These are phyloP conservation scores for Stereocaulon alpinum DNA, from an alignment of 495 filamentous ascomycete genomes.

Conservation along the genomic window DNA sequence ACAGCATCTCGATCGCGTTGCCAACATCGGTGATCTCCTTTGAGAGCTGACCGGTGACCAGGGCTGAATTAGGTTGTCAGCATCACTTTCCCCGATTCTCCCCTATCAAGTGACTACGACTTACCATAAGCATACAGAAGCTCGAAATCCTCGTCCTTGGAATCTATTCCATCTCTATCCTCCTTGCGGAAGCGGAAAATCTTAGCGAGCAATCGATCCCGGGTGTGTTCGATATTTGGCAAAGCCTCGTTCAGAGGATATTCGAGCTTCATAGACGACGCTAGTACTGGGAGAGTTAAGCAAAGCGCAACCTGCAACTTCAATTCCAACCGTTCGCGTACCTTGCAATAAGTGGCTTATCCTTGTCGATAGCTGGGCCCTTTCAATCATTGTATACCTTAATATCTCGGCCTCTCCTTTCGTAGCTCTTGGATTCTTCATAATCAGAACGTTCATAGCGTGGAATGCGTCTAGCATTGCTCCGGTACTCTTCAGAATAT, in stretches of 20 bases:
- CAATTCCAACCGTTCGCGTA: constrained; percentile 24
- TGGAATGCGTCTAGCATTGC: constrained; percentile 86
- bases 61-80: constrained; percentile 1
- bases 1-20: constrained; percentile 44
- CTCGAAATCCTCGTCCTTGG: constrained; percentile 59
- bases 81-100: neutral
- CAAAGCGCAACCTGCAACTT: constrained; percentile 3
- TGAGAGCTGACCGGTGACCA: constrained; percentile 45
- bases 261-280: constrained; percentile 83
- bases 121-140: constrained; percentile 64
- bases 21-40: constrained; percentile 41
- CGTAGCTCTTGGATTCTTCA: constrained; percentile 65
- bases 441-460: constrained; percentile 86
- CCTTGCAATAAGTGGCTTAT: constrained; percentile 90
- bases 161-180: constrained; percentile 40
- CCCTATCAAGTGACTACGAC: constrained; percentile 15
- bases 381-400: constrained; percentile 67
- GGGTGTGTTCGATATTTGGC: constrained; percentile 66
- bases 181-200: constrained; percentile 75
- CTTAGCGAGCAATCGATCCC: constrained; percentile 80
- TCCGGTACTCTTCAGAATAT: constrained; percentile 66
- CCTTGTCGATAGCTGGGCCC: constrained; percentile 65
- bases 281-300: constrained; percentile 52
- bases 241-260: constrained; percentile 83
- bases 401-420: constrained; percentile 72